phyloP scores from a whole-genome alignment of 768 basidiomycete genomes.

The Tricholomella constricta region DNA sequence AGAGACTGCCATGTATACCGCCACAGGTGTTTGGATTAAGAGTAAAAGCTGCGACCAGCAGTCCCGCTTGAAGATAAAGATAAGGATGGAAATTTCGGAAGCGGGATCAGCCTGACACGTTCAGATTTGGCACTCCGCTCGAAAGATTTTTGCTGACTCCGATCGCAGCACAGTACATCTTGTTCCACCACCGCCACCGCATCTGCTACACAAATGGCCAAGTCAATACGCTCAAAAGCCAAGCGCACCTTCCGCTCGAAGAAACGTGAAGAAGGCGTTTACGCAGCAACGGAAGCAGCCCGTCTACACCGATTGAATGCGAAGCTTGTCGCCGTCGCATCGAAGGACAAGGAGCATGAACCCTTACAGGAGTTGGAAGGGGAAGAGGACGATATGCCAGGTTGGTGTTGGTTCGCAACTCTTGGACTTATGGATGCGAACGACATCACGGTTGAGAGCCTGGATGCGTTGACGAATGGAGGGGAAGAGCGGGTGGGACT shows the following conservation, averaged over 20 bases:
- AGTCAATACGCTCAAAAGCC: constrained; percentile 79
- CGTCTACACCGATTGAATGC: constrained; percentile 71
- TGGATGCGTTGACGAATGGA: constrained; percentile 37
- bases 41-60: too few species aligned
- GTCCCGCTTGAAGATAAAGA: too few species aligned
- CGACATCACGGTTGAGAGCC: constrained; percentile 53
- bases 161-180: background rate
- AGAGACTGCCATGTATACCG: too few species aligned
- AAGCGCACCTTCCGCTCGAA: constrained; percentile 78
- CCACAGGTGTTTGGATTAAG: too few species aligned
- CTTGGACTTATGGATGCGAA: constrained; percentile 61
- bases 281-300: constrained; percentile 77
- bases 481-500: constrained; percentile 10
- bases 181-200: constrained; percentile 17
- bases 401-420: constrained; percentile 66
- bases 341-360: constrained; percentile 40
- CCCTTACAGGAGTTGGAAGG: constrained; percentile 33
- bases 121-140: constrained; percentile 12
- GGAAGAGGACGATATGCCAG: constrained; percentile 48
- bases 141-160: constrained; percentile 13
- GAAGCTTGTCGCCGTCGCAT: constrained; percentile 57
- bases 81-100: constrained; percentile 8
- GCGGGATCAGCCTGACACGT: constrained; percentile 6
- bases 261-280: constrained; percentile 74
- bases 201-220: constrained; percentile 59